Percentiles rank a stretch among this genome's conserved stretches.
Evolutionary conservation across 2,329 filamentous ascomycete genomes (phyloP).

Genomic region (Hirsutella thompsonii): DNA sequence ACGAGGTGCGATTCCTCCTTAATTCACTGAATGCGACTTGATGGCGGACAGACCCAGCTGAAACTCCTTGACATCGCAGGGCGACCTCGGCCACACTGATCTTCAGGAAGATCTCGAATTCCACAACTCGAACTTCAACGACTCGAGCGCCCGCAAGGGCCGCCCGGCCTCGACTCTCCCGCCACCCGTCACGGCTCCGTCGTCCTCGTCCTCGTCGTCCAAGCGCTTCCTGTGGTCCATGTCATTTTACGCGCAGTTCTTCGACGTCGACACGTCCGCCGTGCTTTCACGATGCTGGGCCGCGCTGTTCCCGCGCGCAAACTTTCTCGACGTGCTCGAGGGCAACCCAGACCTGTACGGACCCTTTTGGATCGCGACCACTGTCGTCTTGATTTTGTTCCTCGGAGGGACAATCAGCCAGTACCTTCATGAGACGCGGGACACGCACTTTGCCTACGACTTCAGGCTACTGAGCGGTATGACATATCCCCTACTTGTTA

Average conservation of each 20-base stretch:
- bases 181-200: conserved; percentile 39
- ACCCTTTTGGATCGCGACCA: conserved; percentile 97
- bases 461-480: conserved; percentile 76
- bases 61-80: conserved; percentile 37
- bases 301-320: conserved; percentile 78
- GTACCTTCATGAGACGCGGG: conserved; percentile 60
- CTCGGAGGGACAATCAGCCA: conserved; percentile 89
- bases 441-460: conserved; percentile 75
- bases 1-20: conserved; percentile 49
- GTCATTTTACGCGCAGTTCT: conserved; percentile 93
- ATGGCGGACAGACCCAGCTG: neutral
- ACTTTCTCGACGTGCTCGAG: conserved; percentile 94
- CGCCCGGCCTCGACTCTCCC: conserved; percentile 38
- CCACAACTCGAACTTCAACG: conserved; percentile 79
- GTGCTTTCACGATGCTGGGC: conserved; percentile 79
- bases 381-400: conserved; percentile 90
- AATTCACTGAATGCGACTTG: neutral
- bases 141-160: conserved; percentile 35
- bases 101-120: conserved; percentile 99
- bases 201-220: conserved; percentile 33
- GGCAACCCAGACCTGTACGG: conserved; percentile 96
- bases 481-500: conserved; percentile 7
- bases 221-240: conserved; percentile 91
- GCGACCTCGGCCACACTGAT: conserved; percentile 94
- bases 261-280: conserved; percentile 90